Evolutionary conservation across 2,329 filamentous ascomycete genomes (phyloP).

Genomic region (Botryotinia globosa): DNA sequence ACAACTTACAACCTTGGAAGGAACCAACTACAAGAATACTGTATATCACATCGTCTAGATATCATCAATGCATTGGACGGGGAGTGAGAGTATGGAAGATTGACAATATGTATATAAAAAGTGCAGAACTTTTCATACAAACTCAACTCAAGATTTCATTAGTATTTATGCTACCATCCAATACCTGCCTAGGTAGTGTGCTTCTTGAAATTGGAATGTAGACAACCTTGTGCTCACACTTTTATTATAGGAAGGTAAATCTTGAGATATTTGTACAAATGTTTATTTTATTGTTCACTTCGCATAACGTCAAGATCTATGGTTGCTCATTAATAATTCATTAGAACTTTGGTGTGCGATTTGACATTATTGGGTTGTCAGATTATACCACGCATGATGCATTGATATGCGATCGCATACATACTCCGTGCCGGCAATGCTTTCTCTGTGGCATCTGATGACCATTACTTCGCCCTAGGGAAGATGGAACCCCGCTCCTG

Average conservation of each 20-base stretch:
- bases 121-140: background rate
- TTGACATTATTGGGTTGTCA: too few species aligned
- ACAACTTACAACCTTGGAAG: constrained; percentile 2
- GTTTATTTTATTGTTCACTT: background rate
- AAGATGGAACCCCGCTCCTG: background rate
- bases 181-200: background rate
- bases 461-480: background rate
- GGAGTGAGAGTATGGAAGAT: background rate
- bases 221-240: background rate
- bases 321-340: background rate
- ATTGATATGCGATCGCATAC: background rate
- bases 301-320: background rate
- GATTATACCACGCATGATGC: background rate
- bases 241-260: background rate
- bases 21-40: background rate
- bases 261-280: background rate
- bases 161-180: background rate
- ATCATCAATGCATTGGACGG: background rate
- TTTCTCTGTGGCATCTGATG: background rate
- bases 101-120: background rate
- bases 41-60: background rate
- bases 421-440: background rate
- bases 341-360: background rate
- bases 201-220: background rate
- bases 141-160: background rate